phyloP scores from a whole-genome alignment of 208 protist genomes.

The Leptomonas pyrrhocoris region DNA sequence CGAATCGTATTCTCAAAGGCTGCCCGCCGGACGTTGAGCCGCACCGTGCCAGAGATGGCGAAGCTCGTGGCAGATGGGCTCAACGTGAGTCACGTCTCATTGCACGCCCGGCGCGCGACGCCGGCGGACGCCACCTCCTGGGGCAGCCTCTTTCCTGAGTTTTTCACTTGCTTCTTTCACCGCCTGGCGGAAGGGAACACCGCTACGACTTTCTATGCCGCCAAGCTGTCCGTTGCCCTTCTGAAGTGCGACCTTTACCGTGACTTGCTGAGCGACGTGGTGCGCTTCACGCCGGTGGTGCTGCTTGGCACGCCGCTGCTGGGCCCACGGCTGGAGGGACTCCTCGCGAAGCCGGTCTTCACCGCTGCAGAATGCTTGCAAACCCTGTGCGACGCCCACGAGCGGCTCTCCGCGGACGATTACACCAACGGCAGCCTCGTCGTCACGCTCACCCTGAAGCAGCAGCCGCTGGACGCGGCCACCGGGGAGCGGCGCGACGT shows the following conservation, averaged over 20 bases:
- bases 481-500: slow-evolving; percentile 32
- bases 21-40: slow-evolving; percentile 1
- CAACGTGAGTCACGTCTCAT: slow-evolving; percentile 11
- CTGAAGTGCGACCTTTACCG: slow-evolving; percentile 50
- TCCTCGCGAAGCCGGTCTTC: slow-evolving; percentile 20
- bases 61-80: slow-evolving; percentile 6
- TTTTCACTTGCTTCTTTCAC: slow-evolving; percentile 31
- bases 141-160: slow-evolving; percentile 23
- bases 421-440: slow-evolving; percentile 30
- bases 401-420: slow-evolving; percentile 26
- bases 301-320: slow-evolving; percentile 43
- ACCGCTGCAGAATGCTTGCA: slow-evolving; percentile 16
- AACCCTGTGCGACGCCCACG: slow-evolving; percentile 13
- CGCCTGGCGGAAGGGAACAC: background rate
- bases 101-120: slow-evolving; percentile 12
- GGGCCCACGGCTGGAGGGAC: slow-evolving; percentile 24
- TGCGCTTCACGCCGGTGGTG: slow-evolving; percentile 14
- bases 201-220: slow-evolving; percentile 12
- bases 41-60: slow-evolving; percentile 12
- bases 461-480: slow-evolving; percentile 1
- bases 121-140: slow-evolving; percentile 5
- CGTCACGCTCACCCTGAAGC: slow-evolving; percentile 31
- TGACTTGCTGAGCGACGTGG: slow-evolving; percentile 33
- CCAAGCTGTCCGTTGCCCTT: slow-evolving; percentile 38
- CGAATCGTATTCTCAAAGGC: background rate